Evolutionary conservation across 768 basidiomycete species (phyloP), one percentile per base, ranked within the genome.

Genomic region (Cytidiella melzeri): DNA sequence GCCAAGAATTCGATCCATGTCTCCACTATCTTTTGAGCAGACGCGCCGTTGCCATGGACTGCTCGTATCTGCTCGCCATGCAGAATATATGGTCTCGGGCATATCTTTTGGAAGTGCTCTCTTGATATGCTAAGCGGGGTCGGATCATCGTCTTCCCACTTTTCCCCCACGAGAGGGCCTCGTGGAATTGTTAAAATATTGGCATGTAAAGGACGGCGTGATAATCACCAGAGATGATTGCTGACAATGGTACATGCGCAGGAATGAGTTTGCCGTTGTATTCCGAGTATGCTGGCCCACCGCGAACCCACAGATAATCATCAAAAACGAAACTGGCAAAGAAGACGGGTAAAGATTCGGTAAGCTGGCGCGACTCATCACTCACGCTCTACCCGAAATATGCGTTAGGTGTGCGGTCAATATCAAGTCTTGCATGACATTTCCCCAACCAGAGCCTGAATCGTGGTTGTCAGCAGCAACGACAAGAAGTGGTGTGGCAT

Each of bases 221-320:
- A 19, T 19, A 59, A 67, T 24, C 38, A 74, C 79, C 80, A 54
- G 72, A 62, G 21, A 81, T 64, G 57, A 81, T 61, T 1, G 74
- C 73, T 0, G 76, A 74, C 12, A 81, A 55, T 4, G 81, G 81
- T 28, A 79, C 74, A 0, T 71, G 71, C 0, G 76, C 68, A 20
- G 79, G 76, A 45, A 77, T 76, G 2, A 64, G 53, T 41, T 71
- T 76, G 15, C 73, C 73, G 47, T 78, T 76, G 58, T 59, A 81
- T 0, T 67, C 57, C 0, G 69, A 40, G 36, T 56, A 68, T 30
- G 74, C 72, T 2, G 62, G 57, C 0, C 66, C 66, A 5, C 70
- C 67, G 2, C 61, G 62, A 7, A 67, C 59, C 80, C 79, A 81
- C 0, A 75, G 75, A 51, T 75, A 80, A 41, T 81, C 75, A 52